These are phyloP conservation scores for Penicillium dipodomyicola DNA, from an alignment of 495 filamentous ascomycete species.

Conservation along the genomic window DNA sequence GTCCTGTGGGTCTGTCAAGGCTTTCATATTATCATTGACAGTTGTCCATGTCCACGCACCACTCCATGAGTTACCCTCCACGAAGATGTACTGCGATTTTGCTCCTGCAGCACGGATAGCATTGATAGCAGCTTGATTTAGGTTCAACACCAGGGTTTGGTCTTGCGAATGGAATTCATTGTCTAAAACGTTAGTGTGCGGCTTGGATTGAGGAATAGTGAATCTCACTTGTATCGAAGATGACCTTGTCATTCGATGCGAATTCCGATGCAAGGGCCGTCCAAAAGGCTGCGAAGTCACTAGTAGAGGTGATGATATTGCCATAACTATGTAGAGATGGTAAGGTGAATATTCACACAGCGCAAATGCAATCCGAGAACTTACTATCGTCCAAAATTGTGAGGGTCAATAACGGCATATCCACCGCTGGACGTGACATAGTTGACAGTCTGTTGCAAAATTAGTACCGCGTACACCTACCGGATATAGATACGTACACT, in stretches of 20 bases:
- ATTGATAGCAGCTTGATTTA: constrained; percentile 70
- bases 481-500: constrained; percentile 28
- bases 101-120: constrained; percentile 64
- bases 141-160: constrained; percentile 59
- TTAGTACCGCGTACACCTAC: neutral
- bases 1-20: constrained; percentile 52
- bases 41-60: constrained; percentile 56
- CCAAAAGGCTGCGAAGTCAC: constrained; percentile 61
- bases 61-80: constrained; percentile 65
- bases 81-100: constrained; percentile 64
- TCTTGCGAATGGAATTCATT: constrained; percentile 71
- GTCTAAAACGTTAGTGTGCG: constrained; percentile 36
- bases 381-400: constrained; percentile 59
- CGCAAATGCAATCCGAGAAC: neutral
- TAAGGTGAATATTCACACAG: neutral
- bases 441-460: constrained; percentile 46
- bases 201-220: neutral
- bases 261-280: constrained; percentile 56
- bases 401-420: constrained; percentile 63
- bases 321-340: constrained; percentile 45
- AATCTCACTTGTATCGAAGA: constrained; percentile 48
- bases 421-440: constrained; percentile 58
- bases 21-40: constrained; percentile 49
- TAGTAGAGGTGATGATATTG: constrained; percentile 59
- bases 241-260: constrained; percentile 54